Conservation (phyloP, 2,329 filamentous ascomycete genomes). For the Monilinia laxa region DNA sequence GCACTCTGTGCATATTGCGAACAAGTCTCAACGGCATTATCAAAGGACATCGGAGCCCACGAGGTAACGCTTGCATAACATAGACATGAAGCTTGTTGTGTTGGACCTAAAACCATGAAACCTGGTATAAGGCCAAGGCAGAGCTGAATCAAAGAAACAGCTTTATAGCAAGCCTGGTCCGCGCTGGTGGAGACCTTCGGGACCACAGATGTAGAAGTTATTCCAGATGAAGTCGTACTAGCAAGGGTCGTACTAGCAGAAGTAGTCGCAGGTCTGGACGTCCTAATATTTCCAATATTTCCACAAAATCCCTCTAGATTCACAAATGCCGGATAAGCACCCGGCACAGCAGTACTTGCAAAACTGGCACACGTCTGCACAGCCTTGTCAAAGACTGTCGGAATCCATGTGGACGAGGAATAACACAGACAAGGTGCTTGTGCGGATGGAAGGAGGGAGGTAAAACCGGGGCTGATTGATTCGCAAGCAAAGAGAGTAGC, state of each 20-base stretch:
- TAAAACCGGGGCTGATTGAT: conserved; percentile 32
- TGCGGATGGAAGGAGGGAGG: conserved; percentile 27
- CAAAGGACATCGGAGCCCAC: conserved; percentile 18
- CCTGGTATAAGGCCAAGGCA: background rate
- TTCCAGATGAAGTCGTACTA: background rate
- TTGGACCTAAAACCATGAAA: background rate
- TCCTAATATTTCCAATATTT: conserved; percentile 9
- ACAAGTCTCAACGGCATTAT: conserved; percentile 12
- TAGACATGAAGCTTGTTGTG: conserved; percentile 16
- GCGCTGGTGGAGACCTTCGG: background rate
- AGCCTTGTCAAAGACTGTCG: conserved; percentile 32
- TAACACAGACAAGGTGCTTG: conserved; percentile 39
- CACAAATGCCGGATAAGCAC: conserved; percentile 26
- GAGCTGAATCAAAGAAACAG: background rate
- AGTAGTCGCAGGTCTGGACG: background rate
- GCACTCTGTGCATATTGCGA: background rate
- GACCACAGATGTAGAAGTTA: background rate
- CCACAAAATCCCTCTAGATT: conserved; percentile 30
- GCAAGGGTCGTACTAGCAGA: background rate
- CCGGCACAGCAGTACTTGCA: conserved; percentile 26
- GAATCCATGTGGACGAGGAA: conserved; percentile 31
- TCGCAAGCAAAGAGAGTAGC: conserved; percentile 33
- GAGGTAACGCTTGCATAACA: conserved; percentile 18
- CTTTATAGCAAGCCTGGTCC: conserved; percentile 3
- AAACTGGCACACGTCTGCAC: conserved; percentile 32